Evolutionary conservation across 2,329 filamentous ascomycete genomes (phyloP), one percentile per base, ranked within the genome.

Genomic region (Penicillium paneum): DNA sequence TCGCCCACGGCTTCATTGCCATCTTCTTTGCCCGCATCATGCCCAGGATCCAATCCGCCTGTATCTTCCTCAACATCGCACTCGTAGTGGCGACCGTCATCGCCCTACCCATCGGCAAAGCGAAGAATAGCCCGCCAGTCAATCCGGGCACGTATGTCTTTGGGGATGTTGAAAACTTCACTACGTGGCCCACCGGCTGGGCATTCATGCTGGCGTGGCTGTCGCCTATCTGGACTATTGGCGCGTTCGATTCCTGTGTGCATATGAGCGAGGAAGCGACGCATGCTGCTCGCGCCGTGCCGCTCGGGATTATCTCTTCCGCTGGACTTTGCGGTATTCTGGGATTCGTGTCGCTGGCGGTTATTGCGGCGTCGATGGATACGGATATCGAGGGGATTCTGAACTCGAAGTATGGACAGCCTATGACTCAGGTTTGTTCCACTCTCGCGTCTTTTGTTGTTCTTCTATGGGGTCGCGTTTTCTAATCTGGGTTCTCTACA

Each of bases 221-320:
- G 13, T 78, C 76, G 24, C 83, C 83, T 0, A 85, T 87, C 57
- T 87, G 83, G 83, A 83, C 82, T 0, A 74, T 74, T 42, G 73
- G 73, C 0, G 78, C 75, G 1, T 84, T 84, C 55, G 82, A 85
- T 63, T 79, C 77, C 1, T 84, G 81, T 52, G 80, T 82, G 10
- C 80, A 84, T 62, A 83, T 86, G 76, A 80, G 78, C 38, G 83
- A 86, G 67, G 83, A 86, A 65, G 83, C 83, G 0, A 73, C 79
- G 36, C 83, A 86, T 68, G 83, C 83, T 2, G 79, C 81, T 5
- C 81, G 78, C 43, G 81, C 82, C 1, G 83, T 84, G 1, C 83
- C 52, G 19, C 5, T 56, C 21, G 54, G 54, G 3, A 56, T 56
- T 21, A 48, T 56, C 12, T 43, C 83, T 21, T 59, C 56, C 1